Conservation (phyloP, 768 basidiomycete genomes). For the Dacryopinax primogenitus region DNA sequence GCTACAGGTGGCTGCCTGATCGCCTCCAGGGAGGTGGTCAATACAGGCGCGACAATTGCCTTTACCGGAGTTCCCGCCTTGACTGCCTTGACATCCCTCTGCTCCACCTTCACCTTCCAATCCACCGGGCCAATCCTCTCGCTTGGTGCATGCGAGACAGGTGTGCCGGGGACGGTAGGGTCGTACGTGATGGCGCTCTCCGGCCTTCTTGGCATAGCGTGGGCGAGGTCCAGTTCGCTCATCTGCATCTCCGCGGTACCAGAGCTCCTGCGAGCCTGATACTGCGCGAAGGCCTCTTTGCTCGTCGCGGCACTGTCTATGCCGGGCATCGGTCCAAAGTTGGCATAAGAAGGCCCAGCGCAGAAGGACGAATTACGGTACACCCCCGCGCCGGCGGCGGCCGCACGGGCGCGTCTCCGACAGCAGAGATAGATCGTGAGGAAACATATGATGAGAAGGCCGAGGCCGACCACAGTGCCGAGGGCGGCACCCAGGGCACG, state of each 20-base stretch:
- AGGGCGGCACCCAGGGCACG: background rate
- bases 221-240: conserved; percentile 1
- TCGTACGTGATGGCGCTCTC: background rate
- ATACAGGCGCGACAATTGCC: background rate
- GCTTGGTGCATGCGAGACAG: background rate
- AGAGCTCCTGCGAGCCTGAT: background rate
- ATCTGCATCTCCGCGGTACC: background rate
- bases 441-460: background rate
- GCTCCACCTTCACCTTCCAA: background rate
- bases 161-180: background rate
- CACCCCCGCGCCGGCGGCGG: background rate
- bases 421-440: background rate
- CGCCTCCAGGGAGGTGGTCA: background rate
- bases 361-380: conserved; percentile 2
- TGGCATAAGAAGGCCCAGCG: background rate
- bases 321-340: background rate
- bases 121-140: background rate
- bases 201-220: background rate
- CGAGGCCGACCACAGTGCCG: background rate
- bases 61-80: background rate
- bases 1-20: background rate
- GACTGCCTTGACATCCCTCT: background rate
- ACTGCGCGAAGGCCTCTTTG: conserved; percentile 5
- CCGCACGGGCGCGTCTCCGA: background rate
- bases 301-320: background rate